phyloP scores from a whole-genome alignment of 2,329 filamentous ascomycete species.

The Verticillium zaregamsianum region DNA sequence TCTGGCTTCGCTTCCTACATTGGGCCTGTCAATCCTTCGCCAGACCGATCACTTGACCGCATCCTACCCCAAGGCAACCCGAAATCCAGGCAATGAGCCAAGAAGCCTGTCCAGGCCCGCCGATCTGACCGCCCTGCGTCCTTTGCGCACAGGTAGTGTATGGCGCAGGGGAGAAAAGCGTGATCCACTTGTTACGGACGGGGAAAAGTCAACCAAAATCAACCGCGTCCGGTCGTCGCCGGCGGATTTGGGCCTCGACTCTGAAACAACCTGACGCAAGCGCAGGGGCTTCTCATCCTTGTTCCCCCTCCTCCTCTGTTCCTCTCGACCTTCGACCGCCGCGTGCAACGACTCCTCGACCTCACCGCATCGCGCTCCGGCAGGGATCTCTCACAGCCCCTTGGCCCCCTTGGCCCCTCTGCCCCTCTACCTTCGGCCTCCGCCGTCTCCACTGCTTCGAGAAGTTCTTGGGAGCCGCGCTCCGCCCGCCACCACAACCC shows the following conservation, averaged over 20 bases:
- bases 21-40: background rate
- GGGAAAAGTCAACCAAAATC: background rate
- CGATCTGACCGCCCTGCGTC: background rate
- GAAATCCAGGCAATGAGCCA: background rate
- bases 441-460: constrained; percentile 15
- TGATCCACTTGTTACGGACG: background rate
- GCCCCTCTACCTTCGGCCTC: constrained; percentile 1
- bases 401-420: background rate
- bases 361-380: constrained; percentile 9
- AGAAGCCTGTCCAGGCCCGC: background rate
- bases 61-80: background rate
- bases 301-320: constrained; percentile 3
- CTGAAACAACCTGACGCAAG: constrained; percentile 36
- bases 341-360: background rate
- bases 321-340: constrained; percentile 8
- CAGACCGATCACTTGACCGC: background rate
- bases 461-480: constrained; percentile 7
- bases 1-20: too few species aligned
- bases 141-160: too few species aligned
- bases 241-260: background rate
- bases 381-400: constrained; percentile 4
- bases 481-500: background rate
- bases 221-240: background rate
- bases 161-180: background rate
- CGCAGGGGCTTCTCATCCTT: constrained; percentile 15